phyloP scores from a whole-genome alignment of 768 basidiomycete genomes.

The Panellus pusillus region DNA sequence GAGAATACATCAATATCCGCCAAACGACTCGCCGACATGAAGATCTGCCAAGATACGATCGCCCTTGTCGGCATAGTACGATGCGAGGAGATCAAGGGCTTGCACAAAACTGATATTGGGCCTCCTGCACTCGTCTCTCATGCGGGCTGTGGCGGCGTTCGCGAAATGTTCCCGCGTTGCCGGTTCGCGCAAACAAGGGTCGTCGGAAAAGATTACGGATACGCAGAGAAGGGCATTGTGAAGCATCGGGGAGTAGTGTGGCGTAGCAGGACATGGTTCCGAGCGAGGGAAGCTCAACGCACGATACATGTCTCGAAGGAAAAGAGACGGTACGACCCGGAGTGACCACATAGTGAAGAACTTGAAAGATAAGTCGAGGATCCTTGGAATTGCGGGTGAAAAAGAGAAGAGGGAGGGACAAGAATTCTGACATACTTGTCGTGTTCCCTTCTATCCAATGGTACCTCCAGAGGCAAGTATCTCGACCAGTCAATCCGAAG shows the following conservation, averaged over 20 bases:
- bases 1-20: background rate
- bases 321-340: slow-evolving; percentile 36
- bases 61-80: slow-evolving; percentile 18
- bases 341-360: slow-evolving; percentile 37
- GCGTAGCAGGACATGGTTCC: slow-evolving; percentile 28
- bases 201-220: slow-evolving; percentile 19
- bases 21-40: slow-evolving; percentile 30
- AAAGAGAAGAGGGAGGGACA: too few relatives aligned
- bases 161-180: slow-evolving; percentile 17
- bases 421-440: slow-evolving; percentile 7
- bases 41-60: slow-evolving; percentile 21
- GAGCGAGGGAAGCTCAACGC: slow-evolving; percentile 29
- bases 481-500: slow-evolving; percentile 9
- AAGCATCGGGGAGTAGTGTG: slow-evolving; percentile 53
- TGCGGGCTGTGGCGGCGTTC: slow-evolving; percentile 9
- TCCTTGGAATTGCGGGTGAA: slow-evolving; percentile 26
- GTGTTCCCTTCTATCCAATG: slow-evolving; percentile 7
- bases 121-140: slow-evolving; percentile 11
- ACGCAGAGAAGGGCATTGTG: slow-evolving; percentile 47
- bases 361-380: slow-evolving; percentile 38
- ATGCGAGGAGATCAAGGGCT: slow-evolving; percentile 19
- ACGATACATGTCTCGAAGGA: slow-evolving; percentile 41
- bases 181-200: slow-evolving; percentile 18
- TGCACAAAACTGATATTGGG: slow-evolving; percentile 22
- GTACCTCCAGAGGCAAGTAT: slow-evolving; percentile 1